Conservation (phyloP, 129 eudicot genomes). For the Flaveria brownii region DNA sequence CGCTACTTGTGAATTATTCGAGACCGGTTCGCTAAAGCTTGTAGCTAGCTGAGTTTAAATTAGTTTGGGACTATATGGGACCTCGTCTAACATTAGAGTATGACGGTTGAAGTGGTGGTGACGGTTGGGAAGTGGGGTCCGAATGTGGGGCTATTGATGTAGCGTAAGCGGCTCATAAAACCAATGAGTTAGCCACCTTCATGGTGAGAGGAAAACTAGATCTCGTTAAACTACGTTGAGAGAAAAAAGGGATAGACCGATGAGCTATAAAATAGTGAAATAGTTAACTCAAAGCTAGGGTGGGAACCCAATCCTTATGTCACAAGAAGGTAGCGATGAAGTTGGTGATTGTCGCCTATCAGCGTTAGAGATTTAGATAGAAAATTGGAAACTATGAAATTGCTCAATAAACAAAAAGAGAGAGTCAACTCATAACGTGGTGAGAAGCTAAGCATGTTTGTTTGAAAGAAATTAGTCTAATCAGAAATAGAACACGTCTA, state of each 20-base stretch:
- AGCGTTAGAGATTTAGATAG: constrained; percentile 8
- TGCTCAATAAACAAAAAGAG: background rate
- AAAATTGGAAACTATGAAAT: background rate
- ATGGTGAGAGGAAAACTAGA: background rate
- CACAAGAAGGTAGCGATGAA: constrained; percentile 15
- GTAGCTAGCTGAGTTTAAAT: no score
- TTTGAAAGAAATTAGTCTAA: background rate
- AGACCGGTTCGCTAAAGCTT: no score
- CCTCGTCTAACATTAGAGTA: no score
- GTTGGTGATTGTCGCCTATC: constrained; percentile 17
- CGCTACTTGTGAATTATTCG: no score
- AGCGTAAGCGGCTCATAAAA: background rate
- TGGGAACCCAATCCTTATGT: constrained; percentile 1
- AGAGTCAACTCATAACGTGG: background rate
- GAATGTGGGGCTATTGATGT: no score
- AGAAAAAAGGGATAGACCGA: background rate
- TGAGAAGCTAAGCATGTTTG: background rate
- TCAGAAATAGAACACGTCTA: background rate
- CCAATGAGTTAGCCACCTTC: background rate
- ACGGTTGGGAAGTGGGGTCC: no score
- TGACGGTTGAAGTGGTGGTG: no score
- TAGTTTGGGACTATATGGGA: no score
- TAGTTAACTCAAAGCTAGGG: background rate
- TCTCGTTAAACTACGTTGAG: background rate
- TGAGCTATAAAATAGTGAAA: background rate